Evolutionary conservation across 1,284 basidiomycete species (phyloP).

Genomic region (Sporisorium scitamineum): DNA sequence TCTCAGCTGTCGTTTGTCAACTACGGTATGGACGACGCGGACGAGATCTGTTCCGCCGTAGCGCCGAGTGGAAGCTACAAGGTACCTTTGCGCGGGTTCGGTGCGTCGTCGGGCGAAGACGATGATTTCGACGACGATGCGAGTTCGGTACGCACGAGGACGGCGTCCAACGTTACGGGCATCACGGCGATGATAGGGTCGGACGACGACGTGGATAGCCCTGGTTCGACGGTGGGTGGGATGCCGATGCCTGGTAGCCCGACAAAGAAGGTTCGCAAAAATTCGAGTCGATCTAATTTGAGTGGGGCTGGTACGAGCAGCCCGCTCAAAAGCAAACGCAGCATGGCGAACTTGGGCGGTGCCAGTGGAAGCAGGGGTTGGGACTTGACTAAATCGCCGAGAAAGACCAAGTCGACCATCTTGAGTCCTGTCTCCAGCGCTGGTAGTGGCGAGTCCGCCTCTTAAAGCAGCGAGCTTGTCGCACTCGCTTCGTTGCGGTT

Average conservation of each 20-base stretch:
- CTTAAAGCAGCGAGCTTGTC: no score
- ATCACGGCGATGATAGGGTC: conserved; percentile 17
- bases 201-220: conserved; percentile 30
- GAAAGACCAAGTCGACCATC: conserved; percentile 43
- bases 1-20: conserved; percentile 62
- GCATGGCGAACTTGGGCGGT: conserved; percentile 37
- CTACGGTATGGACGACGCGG: conserved; percentile 67
- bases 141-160: conserved; percentile 21
- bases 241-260: conserved; percentile 16
- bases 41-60: conserved; percentile 66
- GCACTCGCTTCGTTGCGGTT: no score
- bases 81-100: conserved; percentile 59
- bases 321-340: conserved; percentile 35
- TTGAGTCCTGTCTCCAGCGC: conserved; percentile 42
- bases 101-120: conserved; percentile 32
- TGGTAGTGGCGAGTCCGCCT: conserved; percentile 23
- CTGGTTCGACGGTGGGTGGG: conserved; percentile 7
- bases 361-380: conserved; percentile 7
- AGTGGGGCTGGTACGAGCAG: conserved; percentile 1
- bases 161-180: conserved; percentile 27
- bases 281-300: conserved; percentile 31
- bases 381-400: conserved; percentile 25
- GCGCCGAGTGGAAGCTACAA: conserved; percentile 66
- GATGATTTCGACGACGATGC: conserved; percentile 41
- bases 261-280: conserved; percentile 41